These are phyloP conservation scores for Brassica rapa DNA, from an alignment of 345 rosid genomes.

Conservation along the genomic window DNA sequence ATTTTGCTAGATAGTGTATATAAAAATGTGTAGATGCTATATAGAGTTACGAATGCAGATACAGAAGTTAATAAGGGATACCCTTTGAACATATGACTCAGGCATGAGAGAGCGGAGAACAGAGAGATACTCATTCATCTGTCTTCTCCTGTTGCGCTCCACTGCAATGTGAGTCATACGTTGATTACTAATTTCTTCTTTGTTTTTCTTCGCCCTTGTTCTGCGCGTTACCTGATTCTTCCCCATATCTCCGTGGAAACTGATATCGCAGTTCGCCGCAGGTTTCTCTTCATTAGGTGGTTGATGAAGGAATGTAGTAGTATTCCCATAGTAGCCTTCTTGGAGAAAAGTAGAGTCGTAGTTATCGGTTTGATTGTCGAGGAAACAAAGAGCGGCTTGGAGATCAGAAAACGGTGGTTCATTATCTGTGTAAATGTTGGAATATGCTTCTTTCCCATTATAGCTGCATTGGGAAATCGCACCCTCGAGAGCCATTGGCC, in stretches of 20 bases:
- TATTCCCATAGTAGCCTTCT: constrained; percentile 28
- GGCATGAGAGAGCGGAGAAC: constrained; percentile 87
- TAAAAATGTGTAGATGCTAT: not conserved
- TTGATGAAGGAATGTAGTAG: constrained; percentile 8
- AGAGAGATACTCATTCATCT: constrained; percentile 88
- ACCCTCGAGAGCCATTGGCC: constrained; percentile 72
- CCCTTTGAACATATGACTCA: constrained; percentile 81
- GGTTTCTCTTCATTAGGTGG: constrained; percentile 16
- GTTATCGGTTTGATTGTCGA: constrained; percentile 46
- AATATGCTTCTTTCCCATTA: constrained; percentile 47
- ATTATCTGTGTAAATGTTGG: constrained; percentile 42
- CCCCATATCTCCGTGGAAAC: constrained; percentile 6
- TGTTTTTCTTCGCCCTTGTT: constrained; percentile 62
- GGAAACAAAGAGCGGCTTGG: constrained; percentile 40
- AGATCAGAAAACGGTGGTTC: constrained; percentile 32
- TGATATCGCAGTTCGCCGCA: constrained; percentile 2
- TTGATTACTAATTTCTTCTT: constrained; percentile 82
- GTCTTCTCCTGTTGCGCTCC: constrained; percentile 91
- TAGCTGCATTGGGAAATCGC: constrained; percentile 54
- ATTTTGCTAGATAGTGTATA: not conserved
- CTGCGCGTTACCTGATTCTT: constrained; percentile 54
- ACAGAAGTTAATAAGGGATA: constrained; percentile 25
- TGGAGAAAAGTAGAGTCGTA: constrained; percentile 21
- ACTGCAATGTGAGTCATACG: constrained; percentile 99
- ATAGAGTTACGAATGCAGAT: not conserved